Evolutionary conservation across 192 early-diverging fungal genomes (phyloP), one percentile per base, ranked within the genome.

Genomic region (Linnemannia elongata): DNA sequence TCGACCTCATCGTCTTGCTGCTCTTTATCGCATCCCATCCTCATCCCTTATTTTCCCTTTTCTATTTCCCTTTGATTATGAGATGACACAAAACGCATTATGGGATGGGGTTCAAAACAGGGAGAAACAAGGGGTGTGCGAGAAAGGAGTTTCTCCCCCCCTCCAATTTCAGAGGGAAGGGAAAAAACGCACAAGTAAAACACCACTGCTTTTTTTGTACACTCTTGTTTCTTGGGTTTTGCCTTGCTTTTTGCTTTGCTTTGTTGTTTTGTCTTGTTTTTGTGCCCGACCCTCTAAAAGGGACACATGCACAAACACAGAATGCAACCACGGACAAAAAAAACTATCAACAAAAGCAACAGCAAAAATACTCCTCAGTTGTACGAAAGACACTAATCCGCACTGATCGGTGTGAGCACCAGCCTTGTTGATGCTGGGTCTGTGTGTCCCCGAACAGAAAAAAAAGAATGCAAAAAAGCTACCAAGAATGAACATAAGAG

Each of bases 121-220:
- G 82, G 82, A 84, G 82, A 70, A 75, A 68, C 76, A 84, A 84
- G 82, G 82, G 82, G 77, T 75, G 82, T 78, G 77, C 74, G 77
- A 79, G 71, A 70, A 66, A 66, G 60, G 60, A 66, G 60, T 12
- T 12, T 8, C 27, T 33, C 60, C n/a, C 24, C 10, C 4, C 9
- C 44, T 30, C 33, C 75, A 63, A 45, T 73, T 73, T 45, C 72
- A 76, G 38, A n/a, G 22, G 10, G 22, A 39, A 63, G 10, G 33
- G 27, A 76, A 74, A 71, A 54, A 47, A 73, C 9, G 17, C 66
- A 44, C 9, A 49, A 76, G 73, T 39, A 27, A 74, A 72, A 72
- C 70, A 22, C 49, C 4, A 22, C 49, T 22, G 6, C 49, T 52
- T 18, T 5, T 52, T 52, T 52, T 22, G 49, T 52, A 52, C 49